phyloP scores from a whole-genome alignment of 441 rosid genomes.

The Iberis amara region DNA sequence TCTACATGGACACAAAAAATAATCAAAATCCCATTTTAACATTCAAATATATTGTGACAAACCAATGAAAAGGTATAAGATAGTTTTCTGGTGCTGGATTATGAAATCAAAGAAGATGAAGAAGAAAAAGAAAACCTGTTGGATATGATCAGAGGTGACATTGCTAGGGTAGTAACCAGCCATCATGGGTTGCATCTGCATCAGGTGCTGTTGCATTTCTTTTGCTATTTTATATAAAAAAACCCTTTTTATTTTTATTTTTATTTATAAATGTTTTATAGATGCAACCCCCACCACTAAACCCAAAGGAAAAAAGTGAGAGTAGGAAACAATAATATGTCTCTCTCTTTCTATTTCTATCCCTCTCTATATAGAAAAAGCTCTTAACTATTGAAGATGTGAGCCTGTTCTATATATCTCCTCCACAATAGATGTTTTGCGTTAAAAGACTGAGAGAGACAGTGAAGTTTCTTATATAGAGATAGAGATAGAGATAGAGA shows the following conservation, averaged over 20 bases:
- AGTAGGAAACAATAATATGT: constrained; percentile 12
- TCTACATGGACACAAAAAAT: constrained; percentile 7
- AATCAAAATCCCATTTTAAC: neutral
- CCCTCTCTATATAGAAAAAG: constrained; percentile 33
- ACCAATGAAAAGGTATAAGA: constrained; percentile 4
- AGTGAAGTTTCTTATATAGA: constrained; percentile 35
- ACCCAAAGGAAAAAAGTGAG: constrained; percentile 26
- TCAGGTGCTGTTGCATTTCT: constrained; percentile 99
- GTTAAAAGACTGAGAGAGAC: constrained; percentile 35
- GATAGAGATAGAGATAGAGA: constrained; percentile 18
- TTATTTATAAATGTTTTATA: constrained; percentile 3
- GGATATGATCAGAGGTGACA: constrained; percentile 99
- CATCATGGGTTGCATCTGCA: constrained; percentile 99
- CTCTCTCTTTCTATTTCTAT: constrained; percentile 27
- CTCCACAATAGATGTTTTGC: constrained; percentile 31
- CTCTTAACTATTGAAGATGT: constrained; percentile 34
- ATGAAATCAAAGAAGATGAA: constrained; percentile 5
- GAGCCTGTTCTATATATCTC: constrained; percentile 36
- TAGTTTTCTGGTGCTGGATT: neutral
- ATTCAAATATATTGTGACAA: neutral
- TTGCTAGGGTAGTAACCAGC: constrained; percentile 95
- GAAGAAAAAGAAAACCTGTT: constrained; percentile 61
- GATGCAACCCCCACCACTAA: constrained; percentile 32
- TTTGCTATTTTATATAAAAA: constrained; percentile 42
- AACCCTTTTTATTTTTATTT: constrained; percentile 12